Percentiles rank a stretch among this genome's conserved stretches.
Conservation (phyloP, 257 asterid species). For the Salvia miltiorrhiza region DNA sequence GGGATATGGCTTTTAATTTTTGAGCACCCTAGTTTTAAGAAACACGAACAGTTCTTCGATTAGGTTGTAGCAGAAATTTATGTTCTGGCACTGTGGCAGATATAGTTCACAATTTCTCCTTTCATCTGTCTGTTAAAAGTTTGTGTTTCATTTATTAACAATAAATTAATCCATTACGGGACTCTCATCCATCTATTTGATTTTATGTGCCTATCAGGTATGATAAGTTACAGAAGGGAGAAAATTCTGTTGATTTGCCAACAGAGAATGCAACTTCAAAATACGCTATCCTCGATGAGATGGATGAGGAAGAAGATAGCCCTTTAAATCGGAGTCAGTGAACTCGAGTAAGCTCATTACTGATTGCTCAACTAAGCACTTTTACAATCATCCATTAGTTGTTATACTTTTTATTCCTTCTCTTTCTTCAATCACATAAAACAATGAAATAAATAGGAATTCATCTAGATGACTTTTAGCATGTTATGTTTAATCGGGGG, state of each 20-base stretch:
- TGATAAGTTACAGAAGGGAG: slow-evolving; percentile 64
- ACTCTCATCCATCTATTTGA: neutral
- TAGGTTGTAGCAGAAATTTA: neutral
- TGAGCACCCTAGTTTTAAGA: neutral
- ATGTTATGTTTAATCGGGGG: neutral
- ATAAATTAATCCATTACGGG: neutral
- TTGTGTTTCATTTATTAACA: neutral
- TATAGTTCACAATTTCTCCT: too few relatives aligned
- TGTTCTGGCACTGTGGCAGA: too few relatives aligned
- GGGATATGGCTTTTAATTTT: neutral
- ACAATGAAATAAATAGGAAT: neutral
- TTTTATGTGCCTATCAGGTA: slow-evolving; percentile 45
- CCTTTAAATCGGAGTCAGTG: slow-evolving; percentile 31
- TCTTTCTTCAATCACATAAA: neutral
- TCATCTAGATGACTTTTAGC: neutral
- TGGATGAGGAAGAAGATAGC: slow-evolving; percentile 63
- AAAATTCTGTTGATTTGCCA: slow-evolving; percentile 29
- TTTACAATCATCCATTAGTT: neutral
- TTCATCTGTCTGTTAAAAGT: neutral
- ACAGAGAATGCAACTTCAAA: slow-evolving; percentile 40
- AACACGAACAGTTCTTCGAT: neutral
- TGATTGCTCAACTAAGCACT: neutral
- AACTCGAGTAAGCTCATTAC: slow-evolving; percentile 35
- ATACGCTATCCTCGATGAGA: slow-evolving; percentile 82
- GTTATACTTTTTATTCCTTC: neutral